Conservation (phyloP, 257 asterid species). For the Paraleonurus japonicus region DNA sequence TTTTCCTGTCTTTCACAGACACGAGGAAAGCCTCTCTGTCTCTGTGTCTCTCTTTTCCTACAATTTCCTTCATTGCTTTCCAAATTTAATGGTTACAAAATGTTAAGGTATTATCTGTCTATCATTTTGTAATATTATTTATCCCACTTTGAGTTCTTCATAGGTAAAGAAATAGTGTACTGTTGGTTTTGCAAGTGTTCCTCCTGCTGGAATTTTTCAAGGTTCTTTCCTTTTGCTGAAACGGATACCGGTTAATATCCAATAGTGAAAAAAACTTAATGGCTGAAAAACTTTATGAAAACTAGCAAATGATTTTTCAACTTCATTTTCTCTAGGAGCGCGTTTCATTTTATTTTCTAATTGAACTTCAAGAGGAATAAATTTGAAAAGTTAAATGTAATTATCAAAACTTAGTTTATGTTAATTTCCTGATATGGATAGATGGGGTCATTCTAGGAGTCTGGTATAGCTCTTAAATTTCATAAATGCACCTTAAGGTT, state of each 20-base stretch:
- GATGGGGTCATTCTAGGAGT: neutral
- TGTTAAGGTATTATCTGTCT: neutral
- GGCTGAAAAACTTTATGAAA: neutral
- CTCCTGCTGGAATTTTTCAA: neutral
- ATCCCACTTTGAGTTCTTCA: too few species aligned
- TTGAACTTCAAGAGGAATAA: neutral
- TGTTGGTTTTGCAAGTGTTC: too few species aligned
- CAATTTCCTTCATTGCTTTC: neutral
- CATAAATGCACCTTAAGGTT: neutral
- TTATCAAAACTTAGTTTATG: neutral
- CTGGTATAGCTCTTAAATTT: slow-evolving; percentile 9
- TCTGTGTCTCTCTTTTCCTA: neutral
- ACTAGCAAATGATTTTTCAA: neutral
- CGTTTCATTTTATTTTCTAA: neutral
- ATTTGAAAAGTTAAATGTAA: neutral
- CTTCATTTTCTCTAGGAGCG: neutral
- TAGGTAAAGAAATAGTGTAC: neutral
- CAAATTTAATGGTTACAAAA: too few species aligned
- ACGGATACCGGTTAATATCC: neutral
- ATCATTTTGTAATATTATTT: too few species aligned
- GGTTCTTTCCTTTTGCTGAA: neutral
- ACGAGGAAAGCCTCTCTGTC: too few species aligned
- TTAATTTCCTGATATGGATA: slow-evolving; percentile 1
- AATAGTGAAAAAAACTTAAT: neutral
- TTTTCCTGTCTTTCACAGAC: too few species aligned